Conservation (phyloP, 495 filamentous ascomycete species). For the Aspergillus funiculosus region DNA sequence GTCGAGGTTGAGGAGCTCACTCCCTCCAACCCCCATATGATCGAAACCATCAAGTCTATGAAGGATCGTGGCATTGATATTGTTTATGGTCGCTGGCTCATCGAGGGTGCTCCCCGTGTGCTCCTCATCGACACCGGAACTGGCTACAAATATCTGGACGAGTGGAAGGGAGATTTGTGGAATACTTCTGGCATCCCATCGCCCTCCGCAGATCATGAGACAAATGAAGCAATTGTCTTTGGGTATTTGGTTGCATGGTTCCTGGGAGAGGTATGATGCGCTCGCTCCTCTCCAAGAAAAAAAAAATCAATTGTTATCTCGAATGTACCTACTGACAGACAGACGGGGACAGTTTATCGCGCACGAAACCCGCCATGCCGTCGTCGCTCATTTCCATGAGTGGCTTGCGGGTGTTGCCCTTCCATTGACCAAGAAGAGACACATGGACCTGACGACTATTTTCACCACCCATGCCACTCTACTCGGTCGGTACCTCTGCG, state of each 20-base stretch:
- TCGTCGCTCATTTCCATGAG: slow-evolving; percentile 98
- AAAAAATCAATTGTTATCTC: too few relatives aligned
- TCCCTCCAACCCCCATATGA: slow-evolving; percentile 73
- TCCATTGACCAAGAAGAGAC: slow-evolving; percentile 82
- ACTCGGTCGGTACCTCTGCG: slow-evolving; percentile 91
- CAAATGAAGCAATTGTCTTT: slow-evolving; percentile 96
- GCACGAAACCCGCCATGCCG: slow-evolving; percentile 81
- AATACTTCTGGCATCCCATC: slow-evolving; percentile 86
- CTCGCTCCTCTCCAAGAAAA: too few relatives aligned
- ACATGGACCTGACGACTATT: slow-evolving; percentile 96
- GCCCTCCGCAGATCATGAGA: slow-evolving; percentile 86
- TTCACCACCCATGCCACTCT: slow-evolving; percentile 98
- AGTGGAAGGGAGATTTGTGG: slow-evolving; percentile 98
- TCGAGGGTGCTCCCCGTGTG: slow-evolving; percentile 91
- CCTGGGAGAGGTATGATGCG: slow-evolving; percentile 87
- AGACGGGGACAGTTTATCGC: slow-evolving; percentile 65
- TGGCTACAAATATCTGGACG: slow-evolving; percentile 82
- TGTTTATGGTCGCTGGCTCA: slow-evolving; percentile 93
- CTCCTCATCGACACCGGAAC: slow-evolving; percentile 93
- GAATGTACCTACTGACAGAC: slow-evolving; percentile 7
- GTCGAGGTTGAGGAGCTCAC: slow-evolving; percentile 92
- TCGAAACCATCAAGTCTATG: slow-evolving; percentile 83
- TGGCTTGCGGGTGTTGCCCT: slow-evolving; percentile 97
- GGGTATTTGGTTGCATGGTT: slow-evolving; percentile 98
- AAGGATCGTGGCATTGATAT: slow-evolving; percentile 82